Conservation (phyloP, 1,284 basidiomycete species). For the Ganoderma lucidum region DNA sequence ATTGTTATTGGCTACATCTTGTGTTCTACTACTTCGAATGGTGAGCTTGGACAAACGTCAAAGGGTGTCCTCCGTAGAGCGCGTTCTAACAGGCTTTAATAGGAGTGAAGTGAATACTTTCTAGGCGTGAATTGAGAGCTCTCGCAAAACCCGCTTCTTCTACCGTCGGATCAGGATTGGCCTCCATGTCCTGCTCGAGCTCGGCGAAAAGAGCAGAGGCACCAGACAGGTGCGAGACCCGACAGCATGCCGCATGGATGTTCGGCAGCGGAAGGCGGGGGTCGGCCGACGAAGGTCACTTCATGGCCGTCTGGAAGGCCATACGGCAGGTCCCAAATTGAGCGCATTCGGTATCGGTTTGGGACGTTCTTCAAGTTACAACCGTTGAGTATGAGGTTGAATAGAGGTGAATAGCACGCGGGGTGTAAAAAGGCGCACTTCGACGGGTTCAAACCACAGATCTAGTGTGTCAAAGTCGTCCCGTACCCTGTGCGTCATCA, state of each 20-base stretch:
- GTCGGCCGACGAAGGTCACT: conserved; percentile 1
- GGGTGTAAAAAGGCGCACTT: neutral
- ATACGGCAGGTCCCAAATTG: neutral
- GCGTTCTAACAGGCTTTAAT: neutral
- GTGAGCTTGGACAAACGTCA: neutral
- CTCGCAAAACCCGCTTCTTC: neutral
- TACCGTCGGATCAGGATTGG: neutral
- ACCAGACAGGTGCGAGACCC: neutral
- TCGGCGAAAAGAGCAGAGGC: neutral
- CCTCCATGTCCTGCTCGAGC: neutral
- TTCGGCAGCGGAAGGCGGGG: neutral
- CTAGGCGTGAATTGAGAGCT: neutral
- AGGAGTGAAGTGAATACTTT: neutral
- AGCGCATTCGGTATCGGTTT: neutral
- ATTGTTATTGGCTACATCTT: neutral
- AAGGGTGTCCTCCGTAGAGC: neutral
- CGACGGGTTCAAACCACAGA: neutral
- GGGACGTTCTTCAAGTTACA: neutral
- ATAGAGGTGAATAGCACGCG: too few relatives aligned
- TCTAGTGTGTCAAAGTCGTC: neutral
- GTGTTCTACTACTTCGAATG: neutral
- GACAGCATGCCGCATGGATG: neutral
- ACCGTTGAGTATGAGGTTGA: neutral
- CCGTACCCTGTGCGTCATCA: neutral
- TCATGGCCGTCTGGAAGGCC: neutral